A percentile compares a stretch with the other conserved stretches of the same genome.
These are phyloP conservation scores for Lactifluus hygrophoroides DNA, from an alignment of 768 basidiomycete genomes.

Conservation along the genomic window DNA sequence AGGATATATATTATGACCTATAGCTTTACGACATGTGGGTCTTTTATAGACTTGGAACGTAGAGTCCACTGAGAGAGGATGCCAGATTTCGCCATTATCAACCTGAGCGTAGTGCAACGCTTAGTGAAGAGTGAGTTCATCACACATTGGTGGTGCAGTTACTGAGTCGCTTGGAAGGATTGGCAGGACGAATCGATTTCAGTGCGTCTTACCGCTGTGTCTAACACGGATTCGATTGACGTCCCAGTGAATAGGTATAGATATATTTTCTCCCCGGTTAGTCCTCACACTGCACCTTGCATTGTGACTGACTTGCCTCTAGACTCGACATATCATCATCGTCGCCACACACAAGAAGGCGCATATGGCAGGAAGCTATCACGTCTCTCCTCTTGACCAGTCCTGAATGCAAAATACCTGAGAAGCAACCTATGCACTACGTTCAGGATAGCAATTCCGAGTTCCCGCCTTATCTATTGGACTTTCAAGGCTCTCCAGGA, in stretches of 20 bases:
- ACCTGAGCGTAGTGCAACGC: constrained; percentile 41
- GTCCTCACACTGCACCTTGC: not conserved
- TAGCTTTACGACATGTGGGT: constrained; percentile 55
- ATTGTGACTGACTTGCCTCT: not conserved
- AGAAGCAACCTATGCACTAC: constrained; percentile 47
- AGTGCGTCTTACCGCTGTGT: constrained; percentile 36
- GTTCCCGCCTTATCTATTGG: constrained; percentile 62
- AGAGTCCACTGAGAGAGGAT: constrained; percentile 13
- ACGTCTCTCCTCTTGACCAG: constrained; percentile 56
- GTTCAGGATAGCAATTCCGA: constrained; percentile 47
- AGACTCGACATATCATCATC: constrained; percentile 51
- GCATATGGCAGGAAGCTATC: constrained; percentile 77
- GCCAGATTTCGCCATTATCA: constrained; percentile 57
- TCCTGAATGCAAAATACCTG: constrained; percentile 50
- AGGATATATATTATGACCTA: constrained; percentile 53
- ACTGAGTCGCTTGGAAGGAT: constrained; percentile 29
- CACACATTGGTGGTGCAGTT: not conserved
- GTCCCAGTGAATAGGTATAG: constrained; percentile 43
- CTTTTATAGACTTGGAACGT: not conserved
- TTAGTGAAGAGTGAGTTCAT: constrained; percentile 49
- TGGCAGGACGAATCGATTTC: constrained; percentile 62
- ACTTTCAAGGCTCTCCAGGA: constrained; percentile 52
- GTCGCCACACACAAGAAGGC: constrained; percentile 54
- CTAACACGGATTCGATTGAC: not conserved
- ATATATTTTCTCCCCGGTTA: constrained; percentile 72